Evolutionary conservation across 2,329 filamentous ascomycete genomes (phyloP).

Genomic region (Ophiostoma quercus): DNA sequence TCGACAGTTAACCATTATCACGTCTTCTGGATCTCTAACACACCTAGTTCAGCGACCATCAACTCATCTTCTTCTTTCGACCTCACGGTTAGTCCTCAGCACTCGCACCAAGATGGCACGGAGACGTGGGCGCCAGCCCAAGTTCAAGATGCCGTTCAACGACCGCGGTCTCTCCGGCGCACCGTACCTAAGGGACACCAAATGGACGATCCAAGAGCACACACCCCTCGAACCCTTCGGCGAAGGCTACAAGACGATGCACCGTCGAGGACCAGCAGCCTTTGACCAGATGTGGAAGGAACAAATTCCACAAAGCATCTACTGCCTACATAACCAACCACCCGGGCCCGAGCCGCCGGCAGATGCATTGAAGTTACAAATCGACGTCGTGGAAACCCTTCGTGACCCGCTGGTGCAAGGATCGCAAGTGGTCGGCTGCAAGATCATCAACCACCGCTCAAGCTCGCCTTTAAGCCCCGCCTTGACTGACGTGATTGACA

Average conservation of each 20-base stretch:
- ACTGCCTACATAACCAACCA: slow-evolving; percentile 25
- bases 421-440: slow-evolving; percentile 24
- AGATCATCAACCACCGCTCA: not conserved
- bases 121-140: slow-evolving; percentile 3
- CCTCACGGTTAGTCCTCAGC: no score
- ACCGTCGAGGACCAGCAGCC: slow-evolving; percentile 20
- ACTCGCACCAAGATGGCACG: slow-evolving; percentile 3
- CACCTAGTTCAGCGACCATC: not conserved
- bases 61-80: no score
- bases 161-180: slow-evolving; percentile 20
- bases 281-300: slow-evolving; percentile 23
- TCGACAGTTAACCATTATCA: not conserved
- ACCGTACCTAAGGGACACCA: slow-evolving; percentile 18
- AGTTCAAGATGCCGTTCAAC: slow-evolving; percentile 18
- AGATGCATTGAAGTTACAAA: not conserved
- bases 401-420: slow-evolving; percentile 17
- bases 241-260: slow-evolving; percentile 22
- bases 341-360: slow-evolving; percentile 19
- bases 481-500: not conserved
- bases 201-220: slow-evolving; percentile 23
- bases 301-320: slow-evolving; percentile 25
- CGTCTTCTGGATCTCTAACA: not conserved
- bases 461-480: no score
- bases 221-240: slow-evolving; percentile 23
- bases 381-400: slow-evolving; percentile 23